Conservation (phyloP, 2,329 filamentous ascomycete species). For the Cryphonectria radicalis region DNA sequence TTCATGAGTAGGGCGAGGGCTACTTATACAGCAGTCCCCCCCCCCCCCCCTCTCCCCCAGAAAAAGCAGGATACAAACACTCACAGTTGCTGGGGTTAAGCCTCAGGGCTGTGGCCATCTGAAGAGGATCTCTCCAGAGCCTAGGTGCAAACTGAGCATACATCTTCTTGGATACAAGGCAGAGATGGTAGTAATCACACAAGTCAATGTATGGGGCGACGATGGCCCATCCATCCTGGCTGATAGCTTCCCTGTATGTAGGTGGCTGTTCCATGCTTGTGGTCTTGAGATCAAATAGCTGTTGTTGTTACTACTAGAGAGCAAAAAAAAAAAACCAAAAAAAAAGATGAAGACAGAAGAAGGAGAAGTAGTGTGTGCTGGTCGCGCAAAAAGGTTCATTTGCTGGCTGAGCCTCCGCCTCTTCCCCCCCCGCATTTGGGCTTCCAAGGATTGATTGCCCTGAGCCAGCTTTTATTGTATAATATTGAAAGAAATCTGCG, state of each 20-base stretch:
- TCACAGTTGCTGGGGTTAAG: conserved; percentile 52
- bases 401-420: neutral
- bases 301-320: neutral
- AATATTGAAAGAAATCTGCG: neutral
- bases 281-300: neutral
- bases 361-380: neutral
- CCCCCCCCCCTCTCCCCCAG: no score
- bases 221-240: conserved; percentile 54
- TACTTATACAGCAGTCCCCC: neutral
- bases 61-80: conserved; percentile 30
- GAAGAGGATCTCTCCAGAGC: conserved; percentile 57
- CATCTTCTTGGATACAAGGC: conserved; percentile 53
- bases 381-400: neutral
- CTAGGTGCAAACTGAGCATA: conserved; percentile 54
- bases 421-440: neutral
- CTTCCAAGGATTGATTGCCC: neutral
- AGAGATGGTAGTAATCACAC: conserved; percentile 50
- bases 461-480: neutral
- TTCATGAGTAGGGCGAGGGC: no score
- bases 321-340: no score
- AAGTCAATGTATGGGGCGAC: conserved; percentile 50
- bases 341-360: neutral
- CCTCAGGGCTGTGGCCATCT: conserved; percentile 43
- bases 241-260: conserved; percentile 57
- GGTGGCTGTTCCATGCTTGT: conserved; percentile 44